Evolutionary conservation across 75 land plant species (phyloP).

Genomic region (Picea glauca): DNA sequence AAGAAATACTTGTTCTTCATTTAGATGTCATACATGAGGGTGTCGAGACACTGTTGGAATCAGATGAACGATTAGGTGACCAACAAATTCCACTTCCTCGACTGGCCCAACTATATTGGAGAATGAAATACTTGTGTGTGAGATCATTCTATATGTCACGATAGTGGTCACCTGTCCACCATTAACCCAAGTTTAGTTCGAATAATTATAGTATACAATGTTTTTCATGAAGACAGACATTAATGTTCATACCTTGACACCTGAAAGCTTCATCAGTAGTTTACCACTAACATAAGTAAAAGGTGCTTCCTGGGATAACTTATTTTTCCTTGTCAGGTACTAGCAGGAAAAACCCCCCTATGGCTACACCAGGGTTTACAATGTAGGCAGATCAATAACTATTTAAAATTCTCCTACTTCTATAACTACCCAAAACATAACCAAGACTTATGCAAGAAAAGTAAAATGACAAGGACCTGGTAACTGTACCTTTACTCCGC

Average conservation of each 20-base stretch:
- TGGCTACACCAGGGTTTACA: no score
- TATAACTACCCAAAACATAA: no score
- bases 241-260: slow-evolving; percentile 52
- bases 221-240: no score
- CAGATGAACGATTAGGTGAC: slow-evolving; percentile 50
- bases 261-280: slow-evolving; percentile 39
- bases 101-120: slow-evolving; percentile 75
- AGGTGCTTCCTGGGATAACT: slow-evolving; percentile 52
- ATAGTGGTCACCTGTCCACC: slow-evolving; percentile 38
- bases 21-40: slow-evolving; percentile 54
- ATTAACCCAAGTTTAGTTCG: background rate
- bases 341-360: no score
- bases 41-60: slow-evolving; percentile 57
- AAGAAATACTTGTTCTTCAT: no score
- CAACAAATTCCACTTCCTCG: slow-evolving; percentile 59
- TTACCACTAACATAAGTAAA: slow-evolving; percentile 35
- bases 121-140: slow-evolving; percentile 58
- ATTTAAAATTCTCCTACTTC: no score
- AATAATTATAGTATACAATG: no score
- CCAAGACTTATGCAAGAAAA: no score
- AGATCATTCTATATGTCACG: background rate
- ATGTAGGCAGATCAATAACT: no score
- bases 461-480: no score
- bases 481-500: no score
- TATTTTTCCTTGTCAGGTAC: slow-evolving; percentile 37